Base-by-base conservation (phyloP, 306 rosid genomes). In the Hippophae tibetana region DNA sequence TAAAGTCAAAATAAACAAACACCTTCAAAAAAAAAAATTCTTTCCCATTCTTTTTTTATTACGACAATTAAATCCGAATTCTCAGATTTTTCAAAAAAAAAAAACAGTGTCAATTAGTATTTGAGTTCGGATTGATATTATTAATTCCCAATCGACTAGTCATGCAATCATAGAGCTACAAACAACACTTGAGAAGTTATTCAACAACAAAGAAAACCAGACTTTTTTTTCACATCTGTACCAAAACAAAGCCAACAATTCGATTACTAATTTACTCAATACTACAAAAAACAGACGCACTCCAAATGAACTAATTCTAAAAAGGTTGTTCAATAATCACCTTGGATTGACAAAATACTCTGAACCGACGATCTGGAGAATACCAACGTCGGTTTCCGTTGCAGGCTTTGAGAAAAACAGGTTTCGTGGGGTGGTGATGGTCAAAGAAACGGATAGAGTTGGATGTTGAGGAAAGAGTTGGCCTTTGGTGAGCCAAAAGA, bases 261-360 rank as follows among this genome's bases (percentile, higher is more conserved):
- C 1, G 58, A 45, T 55, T 14, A 25, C 41, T 25, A 27, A 68
- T 44, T 8, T 8, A 9, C 9, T 49, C 58, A 13, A 43, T 12
- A 14, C 11, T 3, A 12, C 13, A 31, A 18, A 6, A 49, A 50
- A 10, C 26, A 64, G 25, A 11, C 9, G 43, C 6, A 61, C 14
- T 51, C 13, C 48, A 60, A 63, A 38, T 31, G 42, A 42, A 56
- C 10, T 31, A 18, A 9, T 64, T 25, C 6, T 44, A 27, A 43
- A 48, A 64, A 56, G 69, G 59, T 65, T 42, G 11, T 38, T 25
- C 3, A 7, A 23, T 42, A 71, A 79, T 14, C 43, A 82, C 94
- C 89, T 75, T 72, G 47, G 80, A 66, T 69, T 75, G 77, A 75
- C 78, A 79, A 75, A 62, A 79, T 42, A 78, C 73, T 40, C 71